Evolutionary conservation across 2,329 filamentous ascomycete species (phyloP), one percentile per base, ranked within the genome.

Genomic region (Aureobasidium sp.): DNA sequence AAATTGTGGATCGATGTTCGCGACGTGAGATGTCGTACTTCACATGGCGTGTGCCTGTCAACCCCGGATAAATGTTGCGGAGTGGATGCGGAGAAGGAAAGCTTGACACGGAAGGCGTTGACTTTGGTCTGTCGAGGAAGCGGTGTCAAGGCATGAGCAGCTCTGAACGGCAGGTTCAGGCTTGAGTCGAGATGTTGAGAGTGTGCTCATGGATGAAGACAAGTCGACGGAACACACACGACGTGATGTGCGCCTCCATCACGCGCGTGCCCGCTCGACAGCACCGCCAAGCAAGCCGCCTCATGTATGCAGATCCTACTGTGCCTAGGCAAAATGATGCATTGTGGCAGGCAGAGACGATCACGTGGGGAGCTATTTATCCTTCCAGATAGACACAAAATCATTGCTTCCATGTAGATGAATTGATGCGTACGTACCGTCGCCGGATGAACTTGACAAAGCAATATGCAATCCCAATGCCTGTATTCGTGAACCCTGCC

Each of bases 201-300:
- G 24, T 24, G 29, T 16, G 7, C 6, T 29, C 11, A 11, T 16
- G 25, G 8, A 40, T n/a, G 21, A 50, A 40, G 47, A 40, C 47
- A 50, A 39, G 47, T 50, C 25, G 25, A 40, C 34, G 8, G 17
- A 32, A 30, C 47, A 27, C 34, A 30, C 47, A 27, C 34, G 48
- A 42, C 37, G 48, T 42, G 48, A 42, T 34, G 38, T 19, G 38
- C 37, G 37, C 21, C 38, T 6, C 37, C 6, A 19, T 52, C 48
- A 52, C 48, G 48, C 48, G 48, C 48, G 35, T 24, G 19, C 47
- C 47, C 35, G 44, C 44, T 48, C 22, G 47, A 39, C 35, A 30
- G 34, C 25, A 50, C 32, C 22, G 47, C 47, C 47, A 50, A 50
- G 47, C 25, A 50, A 21, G 42, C 30, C 12, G 32, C 32, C 42